Conservation (phyloP, 139 green algal genomes). For the Tetradesmus obliquus region DNA sequence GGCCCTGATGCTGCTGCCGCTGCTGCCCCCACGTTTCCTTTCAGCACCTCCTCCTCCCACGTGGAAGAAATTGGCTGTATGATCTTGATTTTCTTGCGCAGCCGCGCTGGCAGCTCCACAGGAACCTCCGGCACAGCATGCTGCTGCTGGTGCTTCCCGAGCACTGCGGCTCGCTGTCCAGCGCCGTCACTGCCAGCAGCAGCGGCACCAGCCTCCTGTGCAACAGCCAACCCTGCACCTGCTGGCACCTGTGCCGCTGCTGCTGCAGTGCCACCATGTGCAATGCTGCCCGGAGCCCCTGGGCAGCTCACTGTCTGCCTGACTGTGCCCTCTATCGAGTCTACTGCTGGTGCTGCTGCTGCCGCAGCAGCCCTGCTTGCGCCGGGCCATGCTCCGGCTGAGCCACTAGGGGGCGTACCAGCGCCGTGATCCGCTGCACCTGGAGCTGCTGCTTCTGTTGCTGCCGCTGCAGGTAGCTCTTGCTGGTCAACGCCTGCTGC, state of each 20-base stretch:
- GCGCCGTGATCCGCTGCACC: neutral
- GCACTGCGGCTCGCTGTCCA: neutral
- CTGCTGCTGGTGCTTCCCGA: neutral
- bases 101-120: neutral
- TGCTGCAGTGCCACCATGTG: neutral
- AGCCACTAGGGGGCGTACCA: neutral
- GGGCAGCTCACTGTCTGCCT: neutral
- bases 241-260: neutral
- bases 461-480: neutral
- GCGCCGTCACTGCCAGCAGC: neutral
- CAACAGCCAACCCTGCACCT: neutral
- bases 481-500: neutral
- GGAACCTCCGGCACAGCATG: conserved; percentile 22
- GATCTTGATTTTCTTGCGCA: conserved; percentile 53
- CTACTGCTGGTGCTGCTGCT: conserved; percentile 6
- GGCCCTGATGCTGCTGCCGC: neutral
- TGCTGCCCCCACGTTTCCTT: neutral
- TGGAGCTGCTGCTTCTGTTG: neutral
- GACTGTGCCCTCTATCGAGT: neutral
- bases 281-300: neutral
- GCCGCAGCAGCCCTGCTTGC: neutral
- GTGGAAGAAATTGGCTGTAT: conserved; percentile 54
- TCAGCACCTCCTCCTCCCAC: conserved; percentile 48
- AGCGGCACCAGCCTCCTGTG: neutral
- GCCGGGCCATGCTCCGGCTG: neutral